A percentile compares a stretch with the other conserved stretches of the same genome.
phyloP scores from a whole-genome alignment of 2,329 filamentous ascomycete genomes.

The Mycosphaerella sp. region DNA sequence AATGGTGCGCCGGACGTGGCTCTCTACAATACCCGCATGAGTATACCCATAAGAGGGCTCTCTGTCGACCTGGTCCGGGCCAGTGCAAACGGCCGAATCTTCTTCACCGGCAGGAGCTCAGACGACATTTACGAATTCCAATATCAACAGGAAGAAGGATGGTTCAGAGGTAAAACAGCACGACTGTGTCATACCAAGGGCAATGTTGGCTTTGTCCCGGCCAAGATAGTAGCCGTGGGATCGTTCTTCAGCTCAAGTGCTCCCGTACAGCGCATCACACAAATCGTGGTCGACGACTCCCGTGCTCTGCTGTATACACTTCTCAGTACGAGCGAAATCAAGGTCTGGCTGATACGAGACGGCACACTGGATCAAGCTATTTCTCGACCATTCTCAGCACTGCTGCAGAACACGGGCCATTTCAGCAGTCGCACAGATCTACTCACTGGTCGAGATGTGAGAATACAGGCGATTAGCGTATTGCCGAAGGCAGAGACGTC shows the following conservation, averaged over 20 bases:
- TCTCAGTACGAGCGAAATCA: constrained; percentile 79
- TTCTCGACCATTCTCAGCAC: constrained; percentile 47
- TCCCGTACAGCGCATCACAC: constrained; percentile 56
- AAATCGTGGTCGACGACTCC: constrained; percentile 83
- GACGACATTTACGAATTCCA: constrained; percentile 90
- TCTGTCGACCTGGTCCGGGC: constrained; percentile 68
- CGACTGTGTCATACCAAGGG: constrained; percentile 52
- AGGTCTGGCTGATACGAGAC: constrained; percentile 78
- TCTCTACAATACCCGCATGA: constrained; percentile 85
- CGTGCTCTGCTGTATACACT: constrained; percentile 86
- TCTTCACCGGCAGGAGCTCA: constrained; percentile 74
- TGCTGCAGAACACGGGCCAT: constrained; percentile 70
- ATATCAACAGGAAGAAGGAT: constrained; percentile 95
- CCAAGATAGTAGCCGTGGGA: constrained; percentile 33
- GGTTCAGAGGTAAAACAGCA: constrained; percentile 90
- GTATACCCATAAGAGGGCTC: constrained; percentile 65
- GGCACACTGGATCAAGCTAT: constrained; percentile 54
- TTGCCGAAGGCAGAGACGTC: constrained; percentile 73
- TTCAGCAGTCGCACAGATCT: constrained; percentile 70
- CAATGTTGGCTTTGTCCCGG: constrained; percentile 37
- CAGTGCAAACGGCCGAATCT: constrained; percentile 78
- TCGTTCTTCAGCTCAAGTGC: constrained; percentile 31
- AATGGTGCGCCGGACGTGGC: constrained; percentile 66
- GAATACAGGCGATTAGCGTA: constrained; percentile 76
- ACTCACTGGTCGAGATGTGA: constrained; percentile 57